These are phyloP conservation scores for Ogataea nakhonphanomensis DNA, from an alignment of 805 yeast species.

Conservation along the genomic window DNA sequence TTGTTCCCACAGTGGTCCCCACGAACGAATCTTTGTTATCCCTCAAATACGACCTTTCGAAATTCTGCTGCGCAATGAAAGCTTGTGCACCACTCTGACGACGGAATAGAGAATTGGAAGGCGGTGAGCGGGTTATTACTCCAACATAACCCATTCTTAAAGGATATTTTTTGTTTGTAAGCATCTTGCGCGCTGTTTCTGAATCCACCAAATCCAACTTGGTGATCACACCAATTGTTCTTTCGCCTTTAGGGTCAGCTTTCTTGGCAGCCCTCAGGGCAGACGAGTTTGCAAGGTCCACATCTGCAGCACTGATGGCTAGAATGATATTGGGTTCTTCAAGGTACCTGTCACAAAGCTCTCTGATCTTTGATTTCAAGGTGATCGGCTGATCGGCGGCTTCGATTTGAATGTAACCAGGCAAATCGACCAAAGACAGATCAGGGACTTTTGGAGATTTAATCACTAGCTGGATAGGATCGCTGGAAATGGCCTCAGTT, in stretches of 20 bases:
- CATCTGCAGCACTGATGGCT: conserved; percentile 97
- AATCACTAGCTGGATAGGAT: conserved; percentile 89
- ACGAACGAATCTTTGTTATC: conserved; percentile 55
- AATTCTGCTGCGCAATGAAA: conserved; percentile 62
- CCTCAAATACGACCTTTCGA: conserved; percentile 62
- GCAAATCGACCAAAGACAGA: conserved; percentile 88
- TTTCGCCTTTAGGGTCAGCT: conserved; percentile 91
- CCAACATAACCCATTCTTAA: conserved; percentile 97
- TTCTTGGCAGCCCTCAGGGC: conserved; percentile 86
- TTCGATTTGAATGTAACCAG: conserved; percentile 96
- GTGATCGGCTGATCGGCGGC: conserved; percentile 94
- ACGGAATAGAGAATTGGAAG: conserved; percentile 43
- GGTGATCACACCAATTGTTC: conserved; percentile 96
- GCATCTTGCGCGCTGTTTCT: conserved; percentile 58
- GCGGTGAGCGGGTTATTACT: conserved; percentile 79
- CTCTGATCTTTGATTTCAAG: conserved; percentile 73
- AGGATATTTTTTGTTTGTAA: conserved; percentile 82
- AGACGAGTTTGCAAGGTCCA: conserved; percentile 92
- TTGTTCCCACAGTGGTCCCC: conserved; percentile 74
- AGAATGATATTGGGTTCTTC: conserved; percentile 90
- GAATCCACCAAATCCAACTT: conserved; percentile 89
- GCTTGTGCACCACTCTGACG: conserved; percentile 59
- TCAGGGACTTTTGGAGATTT: conserved; percentile 91
- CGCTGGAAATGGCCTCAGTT: conserved; percentile 81
- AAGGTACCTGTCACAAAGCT: conserved; percentile 78